Percentiles rank a stretch among this genome's conserved stretches.
Conservation (phyloP, 1,284 basidiomycete species). For the Apiotrichum gracile region DNA sequence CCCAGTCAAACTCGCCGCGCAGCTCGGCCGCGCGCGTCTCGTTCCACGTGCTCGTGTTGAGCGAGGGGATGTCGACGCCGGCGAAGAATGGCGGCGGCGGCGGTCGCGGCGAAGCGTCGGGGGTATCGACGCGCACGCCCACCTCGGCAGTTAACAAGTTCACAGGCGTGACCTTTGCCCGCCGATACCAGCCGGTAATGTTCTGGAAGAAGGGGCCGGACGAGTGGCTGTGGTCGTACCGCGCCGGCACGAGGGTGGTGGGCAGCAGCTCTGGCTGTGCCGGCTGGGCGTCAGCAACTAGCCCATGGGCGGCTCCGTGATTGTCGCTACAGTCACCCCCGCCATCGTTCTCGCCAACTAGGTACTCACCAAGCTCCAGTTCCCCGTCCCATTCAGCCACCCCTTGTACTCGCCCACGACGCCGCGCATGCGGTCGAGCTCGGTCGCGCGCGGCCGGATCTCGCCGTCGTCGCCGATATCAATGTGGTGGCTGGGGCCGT, state of each 20-base stretch:
- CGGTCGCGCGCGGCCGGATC: constrained; percentile 25
- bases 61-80: constrained; percentile 20
- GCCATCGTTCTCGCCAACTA: neutral
- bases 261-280: constrained; percentile 21
- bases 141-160: too few relatives aligned
- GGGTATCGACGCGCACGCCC: too few relatives aligned
- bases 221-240: constrained; percentile 20
- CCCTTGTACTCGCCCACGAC: constrained; percentile 31
- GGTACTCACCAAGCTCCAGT: constrained; percentile 39
- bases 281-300: constrained; percentile 25
- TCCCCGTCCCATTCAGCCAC: constrained; percentile 31
- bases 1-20: constrained; percentile 39
- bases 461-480: constrained; percentile 36
- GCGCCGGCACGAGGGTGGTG: constrained; percentile 25
- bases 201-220: constrained; percentile 31
- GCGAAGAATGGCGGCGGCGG: constrained; percentile 23
- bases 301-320: too few relatives aligned
- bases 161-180: constrained; percentile 26
- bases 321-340: too few relatives aligned
- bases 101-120: neutral
- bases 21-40: constrained; percentile 30
- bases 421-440: constrained; percentile 27
- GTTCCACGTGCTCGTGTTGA: constrained; percentile 30
- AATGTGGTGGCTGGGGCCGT: constrained; percentile 21
- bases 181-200: constrained; percentile 45